Base-by-base conservation (phyloP, 2,329 filamentous ascomycete genomes). In the Xylariaceae sp. region DNA sequence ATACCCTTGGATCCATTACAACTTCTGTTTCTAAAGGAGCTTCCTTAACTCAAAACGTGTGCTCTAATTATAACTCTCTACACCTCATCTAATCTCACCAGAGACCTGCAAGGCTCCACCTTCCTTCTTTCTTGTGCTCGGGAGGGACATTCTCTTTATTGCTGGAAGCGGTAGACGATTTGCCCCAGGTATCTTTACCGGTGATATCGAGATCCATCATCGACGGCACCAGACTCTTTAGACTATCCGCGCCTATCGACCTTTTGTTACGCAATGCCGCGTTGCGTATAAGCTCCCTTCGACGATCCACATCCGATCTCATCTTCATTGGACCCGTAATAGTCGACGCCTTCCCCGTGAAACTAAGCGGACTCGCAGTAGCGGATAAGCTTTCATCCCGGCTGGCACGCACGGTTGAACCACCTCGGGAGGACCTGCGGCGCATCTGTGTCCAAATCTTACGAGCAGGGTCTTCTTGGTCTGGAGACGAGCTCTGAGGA, bases 391-490 rank as follows among this genome's bases (percentile, higher is more conserved):
- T 47, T 12, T 62, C 52, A 5, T 44, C 45, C 21, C 62, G 66
- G 36, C 56, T 61, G 6, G 61, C 40, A 29, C 58, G 61, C 17
- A 58, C 64, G 9, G 49, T 50, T 11, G 61, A 59, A 23, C 58
- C 62, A 16, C 58, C 56, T 4, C 58, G 55, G 1, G 63, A 67
- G 8, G 64, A 63, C 3, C 60, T 62, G 26, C 61, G 63, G n/a
- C 68, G 67, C 58, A 71, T 66, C 34, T 67, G 67, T n/a, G 65
- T 67, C 69, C 68, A 72, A 26, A 71, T 69, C 46, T 65, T 67
- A 24, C 66, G 52, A 26, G 67, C 69, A 21, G 67, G 67, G 40
- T 70, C 65, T 12, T 59, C 57, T 33, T 60, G 57, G 5, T 67
- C 64, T 16, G 54, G 57, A 1, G 61, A 58, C 14, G 41, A 29